These are phyloP conservation scores for Penicillium angulare DNA, from an alignment of 495 filamentous ascomycete genomes.

Conservation along the genomic window DNA sequence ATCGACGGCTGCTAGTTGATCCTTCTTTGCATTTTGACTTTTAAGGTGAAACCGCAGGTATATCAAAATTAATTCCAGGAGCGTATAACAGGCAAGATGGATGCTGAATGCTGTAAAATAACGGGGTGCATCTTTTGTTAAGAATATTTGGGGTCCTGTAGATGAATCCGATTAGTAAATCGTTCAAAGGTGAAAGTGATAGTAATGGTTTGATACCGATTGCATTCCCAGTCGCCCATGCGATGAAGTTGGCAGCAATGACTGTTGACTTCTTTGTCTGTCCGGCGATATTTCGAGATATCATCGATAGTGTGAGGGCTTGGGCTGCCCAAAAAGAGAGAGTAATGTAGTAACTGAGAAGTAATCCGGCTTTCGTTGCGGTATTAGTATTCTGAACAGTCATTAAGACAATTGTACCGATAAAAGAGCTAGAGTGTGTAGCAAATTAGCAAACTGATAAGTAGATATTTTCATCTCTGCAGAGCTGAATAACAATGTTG, in stretches of 20 bases:
- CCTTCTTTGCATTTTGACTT: neutral
- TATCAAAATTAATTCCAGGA: slow-evolving; percentile 6
- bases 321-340: slow-evolving; percentile 46
- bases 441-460: slow-evolving; percentile 17
- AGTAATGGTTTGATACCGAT: slow-evolving; percentile 11
- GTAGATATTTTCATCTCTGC: slow-evolving; percentile 27
- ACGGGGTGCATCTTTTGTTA: slow-evolving; percentile 14
- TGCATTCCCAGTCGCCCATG: slow-evolving; percentile 17
- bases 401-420: slow-evolving; percentile 52
- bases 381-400: slow-evolving; percentile 36
- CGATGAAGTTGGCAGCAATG: slow-evolving; percentile 17
- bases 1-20: slow-evolving; percentile 2
- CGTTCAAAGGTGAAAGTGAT: neutral
- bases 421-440: slow-evolving; percentile 40
- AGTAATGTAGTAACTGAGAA: slow-evolving; percentile 50
- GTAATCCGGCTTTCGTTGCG: slow-evolving; percentile 33
- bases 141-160: slow-evolving; percentile 27
- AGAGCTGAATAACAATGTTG: no score
- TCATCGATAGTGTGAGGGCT: slow-evolving; percentile 45
- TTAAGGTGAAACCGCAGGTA: slow-evolving; percentile 3
- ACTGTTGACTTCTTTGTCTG: slow-evolving; percentile 55
- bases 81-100: slow-evolving; percentile 11
- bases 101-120: slow-evolving; percentile 11
- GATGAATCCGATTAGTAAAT: neutral
- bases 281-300: slow-evolving; percentile 55